Evolutionary conservation across 495 filamentous ascomycete genomes (phyloP), one percentile per base, ranked within the genome.

Genomic region (Hypomontagnella submonticulosa): DNA sequence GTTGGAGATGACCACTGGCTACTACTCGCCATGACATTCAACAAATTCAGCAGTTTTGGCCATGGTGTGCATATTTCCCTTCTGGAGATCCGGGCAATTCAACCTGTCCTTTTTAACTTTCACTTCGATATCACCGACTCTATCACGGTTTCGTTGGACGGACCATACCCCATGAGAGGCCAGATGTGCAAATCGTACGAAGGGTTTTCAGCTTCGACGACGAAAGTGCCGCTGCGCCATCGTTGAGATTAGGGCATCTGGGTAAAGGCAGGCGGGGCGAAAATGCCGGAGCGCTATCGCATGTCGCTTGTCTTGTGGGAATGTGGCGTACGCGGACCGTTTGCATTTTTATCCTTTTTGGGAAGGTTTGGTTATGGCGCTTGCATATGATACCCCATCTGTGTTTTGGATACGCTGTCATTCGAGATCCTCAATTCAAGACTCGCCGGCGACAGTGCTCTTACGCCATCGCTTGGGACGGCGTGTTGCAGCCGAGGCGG

Each of bases 381-480:
- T 68, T 47, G 65, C 65, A 64, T 74, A 84, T 82, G 83, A 85
- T 85, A 85, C 83, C 83, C 83, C 82, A 85, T 82, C 59, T 73
- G 77, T 79, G 77, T 82, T 83, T 81, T 71, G 71, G 76, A 83
- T 81, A 80, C 79, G 71, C 71, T 71, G 74, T 76, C 74, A 68
- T 61, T 67, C 74, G 74, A 73, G 73, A 44, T 50, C 61, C 50
- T 58, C 44, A 53, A 68, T 61, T 64, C 53, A 71, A 60, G 67
- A 73, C 75, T 79, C 78, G 81, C 80, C 79, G 75, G 80, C 77
- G 77, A 85, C 69, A 85, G 81, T 85, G 83, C 83, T 78, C 34
- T 68, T 83, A 79, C 83, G 81, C 83, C 80, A 85, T 85, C 76
- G 81, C 77, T 64, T 84, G 81, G 81, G 83, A 84, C 79, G 79